A percentile compares a stretch with the other conserved stretches of the same genome.
These are phyloP conservation scores for Tolypocladium ovalisporum DNA, from an alignment of 2,329 filamentous ascomycete genomes.

Conservation along the genomic window DNA sequence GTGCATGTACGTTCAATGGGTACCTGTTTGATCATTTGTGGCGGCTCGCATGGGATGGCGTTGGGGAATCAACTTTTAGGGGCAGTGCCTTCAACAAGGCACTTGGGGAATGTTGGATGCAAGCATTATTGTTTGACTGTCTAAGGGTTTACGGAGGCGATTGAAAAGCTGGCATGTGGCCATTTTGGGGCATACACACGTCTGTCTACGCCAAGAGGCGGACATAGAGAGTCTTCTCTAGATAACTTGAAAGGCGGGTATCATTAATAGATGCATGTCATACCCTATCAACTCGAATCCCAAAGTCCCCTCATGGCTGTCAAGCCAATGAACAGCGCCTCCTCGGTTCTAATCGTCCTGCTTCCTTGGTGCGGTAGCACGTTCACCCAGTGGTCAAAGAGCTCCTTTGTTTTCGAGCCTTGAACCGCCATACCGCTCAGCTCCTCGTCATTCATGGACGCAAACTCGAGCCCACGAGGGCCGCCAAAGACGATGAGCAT, in stretches of 20 bases:
- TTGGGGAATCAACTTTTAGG: slow-evolving; percentile 17
- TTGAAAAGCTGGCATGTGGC: not conserved
- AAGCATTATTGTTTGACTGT: not conserved
- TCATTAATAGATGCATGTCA: slow-evolving; percentile 1
- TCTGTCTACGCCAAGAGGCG: not conserved
- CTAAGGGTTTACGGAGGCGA: not conserved
- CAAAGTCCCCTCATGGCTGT: slow-evolving; percentile 53
- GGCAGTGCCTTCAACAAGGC: slow-evolving; percentile 16
- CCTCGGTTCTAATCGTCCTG: slow-evolving; percentile 72
- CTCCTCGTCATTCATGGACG: slow-evolving; percentile 49
- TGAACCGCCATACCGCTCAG: slow-evolving; percentile 51
- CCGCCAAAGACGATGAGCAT: slow-evolving; percentile 72
- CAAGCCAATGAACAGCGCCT: slow-evolving; percentile 69
- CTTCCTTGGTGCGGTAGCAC: slow-evolving; percentile 72
- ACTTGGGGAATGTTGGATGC: not conserved
- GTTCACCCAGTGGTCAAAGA: slow-evolving; percentile 82
- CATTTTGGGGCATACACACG: not conserved
- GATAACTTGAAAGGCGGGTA: slow-evolving; percentile 1
- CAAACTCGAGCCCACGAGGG: slow-evolving; percentile 67
- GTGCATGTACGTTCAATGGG: not conserved
- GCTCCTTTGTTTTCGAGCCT: slow-evolving; percentile 51
- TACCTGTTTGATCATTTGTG: not conserved
- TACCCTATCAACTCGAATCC: slow-evolving; percentile 18
- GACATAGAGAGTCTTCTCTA: not conserved
- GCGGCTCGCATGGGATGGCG: slow-evolving; percentile 5